Conservation (phyloP, 495 filamentous ascomycete genomes). For the Aspergillus asperescens region DNA sequence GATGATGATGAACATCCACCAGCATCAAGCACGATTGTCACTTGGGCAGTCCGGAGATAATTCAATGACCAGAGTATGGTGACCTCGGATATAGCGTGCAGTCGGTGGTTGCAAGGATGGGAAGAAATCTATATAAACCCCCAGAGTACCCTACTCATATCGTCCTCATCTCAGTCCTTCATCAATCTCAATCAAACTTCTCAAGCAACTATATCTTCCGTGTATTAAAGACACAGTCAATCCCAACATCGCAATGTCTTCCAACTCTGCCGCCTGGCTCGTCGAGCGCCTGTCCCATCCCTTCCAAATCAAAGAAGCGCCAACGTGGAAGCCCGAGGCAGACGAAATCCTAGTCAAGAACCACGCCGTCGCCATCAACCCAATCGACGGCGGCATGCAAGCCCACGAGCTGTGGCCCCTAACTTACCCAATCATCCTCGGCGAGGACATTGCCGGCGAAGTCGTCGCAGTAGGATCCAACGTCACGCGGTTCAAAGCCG, state of each 20-base stretch:
- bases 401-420: conserved; percentile 5
- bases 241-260: neutral
- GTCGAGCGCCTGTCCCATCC: conserved; percentile 23
- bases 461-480: conserved; percentile 29
- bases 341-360: conserved; percentile 36
- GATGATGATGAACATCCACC: too few species aligned
- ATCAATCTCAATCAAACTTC: neutral
- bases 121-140: too few species aligned
- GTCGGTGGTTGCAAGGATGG: too few species aligned
- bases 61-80: too few species aligned
- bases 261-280: conserved; percentile 37
- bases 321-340: conserved; percentile 25
- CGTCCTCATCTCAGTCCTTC: neutral
- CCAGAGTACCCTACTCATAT: neutral
- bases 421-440: conserved; percentile 30
- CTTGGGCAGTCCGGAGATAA: too few species aligned
- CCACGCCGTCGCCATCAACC: conserved; percentile 39
- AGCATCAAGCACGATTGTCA: too few species aligned
- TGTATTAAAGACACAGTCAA: too few species aligned
- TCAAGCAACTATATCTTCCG: too few species aligned
- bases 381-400: conserved; percentile 32
- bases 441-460: conserved; percentile 42
- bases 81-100: too few species aligned
- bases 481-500: conserved; percentile 25
- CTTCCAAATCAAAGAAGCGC: conserved; percentile 31